A percentile compares a stretch with the other conserved stretches of the same genome.
Evolutionary conservation across 352 stramenopile genomes (phyloP).

Genomic region (Pythium scleroteichum): DNA sequence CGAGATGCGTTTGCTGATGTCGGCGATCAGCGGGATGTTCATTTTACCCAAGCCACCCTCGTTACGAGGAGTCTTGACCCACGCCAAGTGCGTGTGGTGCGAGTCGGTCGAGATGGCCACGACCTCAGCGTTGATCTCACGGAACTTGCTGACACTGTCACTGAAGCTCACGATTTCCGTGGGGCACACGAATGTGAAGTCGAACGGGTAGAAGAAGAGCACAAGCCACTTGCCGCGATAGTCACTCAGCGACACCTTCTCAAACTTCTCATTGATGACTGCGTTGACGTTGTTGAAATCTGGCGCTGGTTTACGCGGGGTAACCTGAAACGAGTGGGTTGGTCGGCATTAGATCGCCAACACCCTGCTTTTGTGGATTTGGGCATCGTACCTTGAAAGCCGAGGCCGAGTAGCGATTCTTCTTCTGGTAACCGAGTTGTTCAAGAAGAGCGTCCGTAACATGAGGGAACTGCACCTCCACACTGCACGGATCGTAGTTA

Average conservation of each 20-base stretch:
- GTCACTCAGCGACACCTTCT: slow-evolving; percentile 76
- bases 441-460: slow-evolving; percentile 75
- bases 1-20: slow-evolving; percentile 86
- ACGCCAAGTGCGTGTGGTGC: slow-evolving; percentile 85
- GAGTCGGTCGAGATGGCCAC: slow-evolving; percentile 84
- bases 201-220: slow-evolving; percentile 88
- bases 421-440: slow-evolving; percentile 80
- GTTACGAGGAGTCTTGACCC: slow-evolving; percentile 77
- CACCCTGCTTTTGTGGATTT: not conserved
- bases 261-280: slow-evolving; percentile 78
- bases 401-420: slow-evolving; percentile 74
- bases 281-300: slow-evolving; percentile 78
- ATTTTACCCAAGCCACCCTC: slow-evolving; percentile 81
- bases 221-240: slow-evolving; percentile 81
- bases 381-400: slow-evolving; percentile 48
- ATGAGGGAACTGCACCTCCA: slow-evolving; percentile 77
- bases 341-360: not conserved
- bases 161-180: slow-evolving; percentile 86
- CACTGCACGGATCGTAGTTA: slow-evolving; percentile 27
- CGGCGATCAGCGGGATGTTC: slow-evolving; percentile 79
- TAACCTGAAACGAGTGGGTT: slow-evolving; percentile 35
- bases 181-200: slow-evolving; percentile 88
- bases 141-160: slow-evolving; percentile 68
- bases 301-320: slow-evolving; percentile 68
- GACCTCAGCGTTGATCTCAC: slow-evolving; percentile 77